Base-by-base conservation (phyloP, 176 grass and related monocot species). In the Avena atlantica region DNA sequence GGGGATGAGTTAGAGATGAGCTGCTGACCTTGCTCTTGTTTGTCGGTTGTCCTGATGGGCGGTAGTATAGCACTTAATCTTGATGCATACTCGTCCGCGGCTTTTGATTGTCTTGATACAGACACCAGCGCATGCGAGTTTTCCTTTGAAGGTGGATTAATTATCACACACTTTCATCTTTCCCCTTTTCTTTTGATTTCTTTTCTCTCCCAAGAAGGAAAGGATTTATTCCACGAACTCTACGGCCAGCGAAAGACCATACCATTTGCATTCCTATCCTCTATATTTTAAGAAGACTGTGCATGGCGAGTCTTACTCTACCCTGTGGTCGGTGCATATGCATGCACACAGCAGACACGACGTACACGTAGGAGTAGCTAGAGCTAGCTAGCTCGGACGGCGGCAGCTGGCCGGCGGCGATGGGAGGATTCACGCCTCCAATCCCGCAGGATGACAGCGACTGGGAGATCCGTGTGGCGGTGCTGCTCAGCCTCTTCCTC, bases 371-470 rank as follows among this genome's bases (percentile, higher is more conserved):
- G 9, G 47, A 48, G 47, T 48, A 48, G 47, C 47, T 48, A 48
- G 52, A 74, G 44, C n/a, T 49, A 14, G 42, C 20, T 12, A 74
- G 70, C 42, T 73, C 70, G 20, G 24, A 49, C 71, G 21, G 21
- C n/a, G 42, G 66, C 67, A 27, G 12, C 70, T 21, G 36, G 40
- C 19, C 4, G 12, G 24, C 12, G 4, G 12, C 5, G 37, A 87
- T 87, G 85, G 89, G 85, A 16, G 89, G 85, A 4, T 74, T 91
- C 68, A 87, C 24, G 12, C 89, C 89, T 58, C 85, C 85, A 4
- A 78, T 91, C 58, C 89, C 89, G 58, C 85, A 84, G 89, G 2
- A 53, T 0, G 85, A 91, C 81, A 88, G 76, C 89, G 2, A 84
- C 81, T 87, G 68, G 69, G 85, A 91, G 81, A 80, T 91, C 75